Conservation (phyloP, 306 rosid species). For the Citrullus colocynthis region DNA sequence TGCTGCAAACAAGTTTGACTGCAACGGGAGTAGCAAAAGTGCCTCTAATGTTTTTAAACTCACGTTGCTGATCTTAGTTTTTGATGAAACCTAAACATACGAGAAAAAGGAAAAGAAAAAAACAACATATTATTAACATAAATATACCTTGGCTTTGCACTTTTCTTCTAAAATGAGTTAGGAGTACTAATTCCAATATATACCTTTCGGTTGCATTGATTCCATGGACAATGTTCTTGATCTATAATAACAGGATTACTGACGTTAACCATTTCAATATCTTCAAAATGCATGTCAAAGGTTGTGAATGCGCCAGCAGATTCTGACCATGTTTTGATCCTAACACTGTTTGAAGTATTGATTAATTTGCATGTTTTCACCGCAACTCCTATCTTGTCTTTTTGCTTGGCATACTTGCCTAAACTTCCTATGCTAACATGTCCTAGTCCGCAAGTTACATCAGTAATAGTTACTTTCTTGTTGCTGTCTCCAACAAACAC, state of each 20-base stretch:
- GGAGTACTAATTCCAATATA: too few species aligned
- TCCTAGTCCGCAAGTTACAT: background rate
- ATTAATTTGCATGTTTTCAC: background rate
- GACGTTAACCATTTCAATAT: background rate
- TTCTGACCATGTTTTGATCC: slow-evolving; percentile 41
- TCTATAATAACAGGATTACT: background rate
- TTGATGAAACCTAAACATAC: background rate
- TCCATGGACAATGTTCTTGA: slow-evolving; percentile 38
- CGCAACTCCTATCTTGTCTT: background rate
- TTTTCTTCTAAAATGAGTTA: background rate
- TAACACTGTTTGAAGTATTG: slow-evolving; percentile 22
- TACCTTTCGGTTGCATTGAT: slow-evolving; percentile 9
- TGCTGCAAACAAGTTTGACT: background rate
- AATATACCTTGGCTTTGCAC: too few species aligned
- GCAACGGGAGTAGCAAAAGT: background rate
- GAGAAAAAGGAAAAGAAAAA: too few species aligned
- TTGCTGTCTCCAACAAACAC: background rate
- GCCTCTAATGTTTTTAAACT: background rate
- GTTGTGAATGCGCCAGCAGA: slow-evolving; percentile 11
- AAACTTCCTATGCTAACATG: background rate
- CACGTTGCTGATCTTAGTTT: background rate
- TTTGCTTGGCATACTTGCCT: too few species aligned
- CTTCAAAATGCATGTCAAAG: background rate
- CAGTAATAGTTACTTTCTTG: background rate
- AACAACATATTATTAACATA: too few species aligned